A percentile compares a stretch with the other conserved stretches of the same genome.
These are phyloP conservation scores for Penicillium sp. DNA, from an alignment of 2,329 filamentous ascomycete genomes.

Conservation along the genomic window DNA sequence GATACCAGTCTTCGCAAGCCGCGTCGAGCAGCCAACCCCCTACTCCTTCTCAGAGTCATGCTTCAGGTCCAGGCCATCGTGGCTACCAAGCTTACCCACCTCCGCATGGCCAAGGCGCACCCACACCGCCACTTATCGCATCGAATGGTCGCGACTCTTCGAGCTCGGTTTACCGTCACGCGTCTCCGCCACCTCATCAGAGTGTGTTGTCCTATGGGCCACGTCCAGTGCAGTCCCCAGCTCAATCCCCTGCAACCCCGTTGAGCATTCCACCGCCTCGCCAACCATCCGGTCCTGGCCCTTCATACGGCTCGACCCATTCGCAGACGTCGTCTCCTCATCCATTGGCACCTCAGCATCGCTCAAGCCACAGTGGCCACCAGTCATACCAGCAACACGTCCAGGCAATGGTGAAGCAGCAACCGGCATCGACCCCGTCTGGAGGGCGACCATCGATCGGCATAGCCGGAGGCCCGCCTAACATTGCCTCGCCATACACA, in stretches of 20 bases:
- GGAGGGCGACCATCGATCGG: conserved; percentile 30
- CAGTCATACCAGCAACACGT: conserved; percentile 36
- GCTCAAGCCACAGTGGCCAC: conserved; percentile 18
- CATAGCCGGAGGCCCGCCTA: conserved; percentile 23
- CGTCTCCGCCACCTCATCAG: conserved; percentile 30
- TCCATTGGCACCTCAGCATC: conserved; percentile 20
- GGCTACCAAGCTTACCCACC: conserved; percentile 16
- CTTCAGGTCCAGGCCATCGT: conserved; percentile 3
- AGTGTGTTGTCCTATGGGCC: conserved; percentile 26
- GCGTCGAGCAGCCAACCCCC: conserved; percentile 8
- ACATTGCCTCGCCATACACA: conserved; percentile 30
- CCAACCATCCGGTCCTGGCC: conserved; percentile 20
- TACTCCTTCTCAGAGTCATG: conserved; percentile 9
- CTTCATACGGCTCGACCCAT: conserved; percentile 24
- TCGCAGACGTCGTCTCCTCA: conserved; percentile 21
- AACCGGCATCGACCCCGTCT: conserved; percentile 7
- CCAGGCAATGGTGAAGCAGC: conserved; percentile 36
- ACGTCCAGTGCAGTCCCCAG: conserved; percentile 29
- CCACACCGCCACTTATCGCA: conserved; percentile 14
- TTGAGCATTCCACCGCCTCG: conserved; percentile 26
- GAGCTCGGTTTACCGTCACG: conserved; percentile 22
- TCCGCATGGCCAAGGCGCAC: conserved; percentile 21
- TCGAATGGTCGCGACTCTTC: conserved; percentile 22
- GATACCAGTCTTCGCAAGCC: conserved; percentile 8
- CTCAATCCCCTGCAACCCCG: conserved; percentile 27